These are phyloP conservation scores for Agaricus subrufescens DNA, from an alignment of 768 basidiomycete genomes.

Conservation along the genomic window DNA sequence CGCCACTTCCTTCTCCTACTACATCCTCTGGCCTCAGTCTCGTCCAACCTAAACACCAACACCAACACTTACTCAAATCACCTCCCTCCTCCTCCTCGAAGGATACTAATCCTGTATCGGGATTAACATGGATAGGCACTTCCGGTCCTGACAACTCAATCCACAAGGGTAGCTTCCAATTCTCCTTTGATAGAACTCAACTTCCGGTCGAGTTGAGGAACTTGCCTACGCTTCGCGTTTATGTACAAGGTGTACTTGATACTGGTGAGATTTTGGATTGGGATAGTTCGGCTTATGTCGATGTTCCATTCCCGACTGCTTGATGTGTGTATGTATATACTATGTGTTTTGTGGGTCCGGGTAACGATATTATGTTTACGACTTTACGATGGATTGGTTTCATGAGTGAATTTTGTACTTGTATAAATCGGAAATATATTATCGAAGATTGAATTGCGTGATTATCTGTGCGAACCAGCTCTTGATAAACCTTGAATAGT, in stretches of 20 bases:
- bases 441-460: too few species aligned
- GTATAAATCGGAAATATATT: too few species aligned
- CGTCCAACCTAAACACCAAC: too few species aligned
- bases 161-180: constrained; percentile 29
- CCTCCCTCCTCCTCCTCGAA: neutral
- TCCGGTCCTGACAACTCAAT: constrained; percentile 28
- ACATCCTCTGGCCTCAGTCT: too few species aligned
- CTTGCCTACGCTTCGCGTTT: constrained; percentile 39
- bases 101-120: constrained; percentile 22
- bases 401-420: too few species aligned
- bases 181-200: constrained; percentile 26
- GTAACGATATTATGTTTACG: neutral
- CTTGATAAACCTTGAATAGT: too few species aligned
- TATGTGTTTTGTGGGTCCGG: neutral
- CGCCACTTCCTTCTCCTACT: neutral
- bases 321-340: neutral
- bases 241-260: constrained; percentile 63
- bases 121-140: constrained; percentile 42
- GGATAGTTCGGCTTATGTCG: constrained; percentile 38
- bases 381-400: too few species aligned
- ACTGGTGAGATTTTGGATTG: constrained; percentile 47
- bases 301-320: constrained; percentile 13
- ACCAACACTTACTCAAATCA: too few species aligned
- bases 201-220: constrained; percentile 19
- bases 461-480: too few species aligned